phyloP scores from a whole-genome alignment of 352 stramenopile genomes.

The Phytophthora citrophthora region DNA sequence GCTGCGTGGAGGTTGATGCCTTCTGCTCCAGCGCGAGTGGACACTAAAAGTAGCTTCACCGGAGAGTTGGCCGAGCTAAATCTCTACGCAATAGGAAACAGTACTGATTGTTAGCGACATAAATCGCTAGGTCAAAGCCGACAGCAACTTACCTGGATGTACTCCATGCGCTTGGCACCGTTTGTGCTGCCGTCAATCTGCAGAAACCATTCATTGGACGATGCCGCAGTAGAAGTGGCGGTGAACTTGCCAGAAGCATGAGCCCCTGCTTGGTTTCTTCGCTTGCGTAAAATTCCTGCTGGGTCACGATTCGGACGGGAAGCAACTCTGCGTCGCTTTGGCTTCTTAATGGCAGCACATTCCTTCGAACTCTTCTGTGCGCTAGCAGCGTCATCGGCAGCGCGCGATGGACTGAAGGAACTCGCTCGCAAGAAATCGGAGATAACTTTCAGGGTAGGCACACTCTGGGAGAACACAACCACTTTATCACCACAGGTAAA shows the following conservation, averaged over 20 bases:
- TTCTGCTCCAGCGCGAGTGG: conserved; percentile 82
- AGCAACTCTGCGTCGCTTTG: conserved; percentile 40
- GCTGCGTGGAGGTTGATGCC: conserved; percentile 91
- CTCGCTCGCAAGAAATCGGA: conserved; percentile 68
- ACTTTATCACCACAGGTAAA: conserved; percentile 83
- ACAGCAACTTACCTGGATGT: conserved; percentile 63
- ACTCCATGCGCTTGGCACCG: conserved; percentile 83
- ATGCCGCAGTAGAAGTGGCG: background rate
- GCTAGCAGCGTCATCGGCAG: conserved; percentile 33
- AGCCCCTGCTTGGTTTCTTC: conserved; percentile 29
- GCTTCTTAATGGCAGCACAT: conserved; percentile 18
- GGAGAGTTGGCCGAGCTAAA: conserved; percentile 64
- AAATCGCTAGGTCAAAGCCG: too few species aligned
- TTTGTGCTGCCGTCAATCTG: conserved; percentile 84
- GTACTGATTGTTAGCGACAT: background rate
- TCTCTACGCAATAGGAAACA: conserved; percentile 34
- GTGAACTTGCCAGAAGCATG: conserved; percentile 9
- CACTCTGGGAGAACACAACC: conserved; percentile 90
- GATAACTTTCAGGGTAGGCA: conserved; percentile 86
- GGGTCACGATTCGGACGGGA: conserved; percentile 55
- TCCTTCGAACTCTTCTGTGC: conserved; percentile 20
- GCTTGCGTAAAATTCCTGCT: conserved; percentile 63
- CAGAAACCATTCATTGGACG: conserved; percentile 73
- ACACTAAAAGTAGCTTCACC: conserved; percentile 81
- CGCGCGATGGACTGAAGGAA: conserved; percentile 52